These are phyloP conservation scores for Lactifluus hygrophoroides DNA, from an alignment of 768 basidiomycete species.

Conservation along the genomic window DNA sequence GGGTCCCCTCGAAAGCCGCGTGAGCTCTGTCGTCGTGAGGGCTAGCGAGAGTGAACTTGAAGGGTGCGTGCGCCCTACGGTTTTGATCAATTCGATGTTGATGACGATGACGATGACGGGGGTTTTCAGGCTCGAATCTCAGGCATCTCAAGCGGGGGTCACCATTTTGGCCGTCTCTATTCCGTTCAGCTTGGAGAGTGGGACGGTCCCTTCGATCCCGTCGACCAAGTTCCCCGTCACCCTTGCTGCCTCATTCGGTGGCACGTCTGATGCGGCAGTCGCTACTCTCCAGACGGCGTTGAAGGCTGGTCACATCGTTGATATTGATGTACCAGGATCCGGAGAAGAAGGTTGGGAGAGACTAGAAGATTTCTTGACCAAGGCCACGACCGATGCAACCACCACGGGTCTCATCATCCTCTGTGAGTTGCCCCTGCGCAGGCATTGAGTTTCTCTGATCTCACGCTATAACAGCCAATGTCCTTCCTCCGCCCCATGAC, in stretches of 20 bases:
- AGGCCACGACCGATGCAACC: conserved; percentile 38
- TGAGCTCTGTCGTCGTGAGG: conserved; percentile 42
- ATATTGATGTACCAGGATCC: conserved; percentile 56
- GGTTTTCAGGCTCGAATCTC: conserved; percentile 15
- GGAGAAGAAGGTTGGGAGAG: conserved; percentile 51
- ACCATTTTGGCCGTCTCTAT: conserved; percentile 45
- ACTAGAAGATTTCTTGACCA: conserved; percentile 64
- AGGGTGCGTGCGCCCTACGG: conserved; percentile 34
- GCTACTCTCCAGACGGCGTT: conserved; percentile 61
- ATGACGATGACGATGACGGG: too few relatives aligned
- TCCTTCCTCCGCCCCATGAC: conserved; percentile 72
- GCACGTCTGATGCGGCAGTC: conserved; percentile 39
- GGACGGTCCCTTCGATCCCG: conserved; percentile 31
- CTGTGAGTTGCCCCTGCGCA: conserved; percentile 33
- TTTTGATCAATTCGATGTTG: background rate
- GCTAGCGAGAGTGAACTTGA: conserved; percentile 24
- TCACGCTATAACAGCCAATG: conserved; percentile 47
- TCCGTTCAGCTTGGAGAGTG: conserved; percentile 51
- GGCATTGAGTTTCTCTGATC: background rate
- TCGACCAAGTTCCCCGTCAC: conserved; percentile 38
- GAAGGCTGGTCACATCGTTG: conserved; percentile 50
- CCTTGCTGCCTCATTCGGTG: conserved; percentile 49
- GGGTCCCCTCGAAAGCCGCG: conserved; percentile 36
- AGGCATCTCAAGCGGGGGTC: conserved; percentile 14
- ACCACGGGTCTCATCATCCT: conserved; percentile 48